Evolutionary conservation across 192 early-diverging fungal species (phyloP).

Genomic region (Coemansia sp.): DNA sequence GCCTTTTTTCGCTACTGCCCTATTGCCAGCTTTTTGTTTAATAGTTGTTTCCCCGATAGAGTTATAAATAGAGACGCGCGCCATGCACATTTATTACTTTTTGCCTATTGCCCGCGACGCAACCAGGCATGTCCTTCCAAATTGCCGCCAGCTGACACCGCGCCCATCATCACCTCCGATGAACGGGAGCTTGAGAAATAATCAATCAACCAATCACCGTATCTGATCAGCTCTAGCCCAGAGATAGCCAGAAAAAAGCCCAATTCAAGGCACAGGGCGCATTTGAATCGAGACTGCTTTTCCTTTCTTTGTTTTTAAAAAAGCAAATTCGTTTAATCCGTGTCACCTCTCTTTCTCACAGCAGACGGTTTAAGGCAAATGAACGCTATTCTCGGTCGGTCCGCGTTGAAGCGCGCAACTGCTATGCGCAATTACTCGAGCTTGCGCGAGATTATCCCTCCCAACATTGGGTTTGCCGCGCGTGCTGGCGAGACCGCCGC

Average conservation of each 20-base stretch:
- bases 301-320: background rate
- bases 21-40: background rate
- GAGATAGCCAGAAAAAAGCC: background rate
- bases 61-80: slow-evolving; percentile 5
- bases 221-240: background rate
- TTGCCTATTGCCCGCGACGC: background rate
- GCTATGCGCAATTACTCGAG: slow-evolving; percentile 52
- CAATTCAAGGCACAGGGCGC: no score
- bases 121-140: background rate
- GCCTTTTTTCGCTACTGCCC: background rate
- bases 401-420: slow-evolving; percentile 34
- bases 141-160: background rate
- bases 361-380: slow-evolving; percentile 10
- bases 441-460: slow-evolving; percentile 66
- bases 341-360: background rate
- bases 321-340: background rate
- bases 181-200: background rate
- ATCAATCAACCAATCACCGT: background rate
- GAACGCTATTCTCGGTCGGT: slow-evolving; percentile 49
- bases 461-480: slow-evolving; percentile 71
- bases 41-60: background rate
- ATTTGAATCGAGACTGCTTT: background rate
- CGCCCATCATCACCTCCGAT: background rate
- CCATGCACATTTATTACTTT: background rate
- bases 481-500: slow-evolving; percentile 47